phyloP scores from a whole-genome alignment of 1,284 basidiomycete species.

The Hemileccinum hortonii region DNA sequence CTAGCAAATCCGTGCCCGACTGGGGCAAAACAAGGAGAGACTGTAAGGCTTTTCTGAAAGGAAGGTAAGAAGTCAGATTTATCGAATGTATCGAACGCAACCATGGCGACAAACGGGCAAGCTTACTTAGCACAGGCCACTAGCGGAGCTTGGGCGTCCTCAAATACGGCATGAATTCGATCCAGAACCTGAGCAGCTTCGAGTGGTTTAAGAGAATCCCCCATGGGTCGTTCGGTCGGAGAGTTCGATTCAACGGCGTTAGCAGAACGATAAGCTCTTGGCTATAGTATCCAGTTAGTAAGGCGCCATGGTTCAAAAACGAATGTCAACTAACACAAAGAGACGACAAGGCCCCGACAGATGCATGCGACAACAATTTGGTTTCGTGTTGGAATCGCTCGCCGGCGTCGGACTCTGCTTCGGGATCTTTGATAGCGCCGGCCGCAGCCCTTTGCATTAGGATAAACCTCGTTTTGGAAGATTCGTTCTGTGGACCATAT shows the following conservation, averaged over 20 bases:
- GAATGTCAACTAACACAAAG: slow-evolving; percentile 65
- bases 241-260: slow-evolving; percentile 55
- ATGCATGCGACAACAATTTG: slow-evolving; percentile 70
- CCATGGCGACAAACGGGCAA: neutral
- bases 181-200: slow-evolving; percentile 56
- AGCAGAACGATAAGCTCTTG: slow-evolving; percentile 71
- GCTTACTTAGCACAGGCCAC: slow-evolving; percentile 64
- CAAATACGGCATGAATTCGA: slow-evolving; percentile 64
- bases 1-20: slow-evolving; percentile 61
- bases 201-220: slow-evolving; percentile 54
- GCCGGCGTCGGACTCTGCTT: slow-evolving; percentile 51
- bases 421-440: slow-evolving; percentile 47
- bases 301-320: neutral
- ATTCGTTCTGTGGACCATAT: slow-evolving; percentile 74
- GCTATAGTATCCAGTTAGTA: slow-evolving; percentile 39
- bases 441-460: slow-evolving; percentile 74
- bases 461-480: slow-evolving; percentile 71
- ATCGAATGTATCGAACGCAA: slow-evolving; percentile 18
- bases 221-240: slow-evolving; percentile 53
- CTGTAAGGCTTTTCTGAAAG: slow-evolving; percentile 70
- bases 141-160: slow-evolving; percentile 52
- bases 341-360: slow-evolving; percentile 81
- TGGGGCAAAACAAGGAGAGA: slow-evolving; percentile 67
- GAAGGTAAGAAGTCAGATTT: neutral
- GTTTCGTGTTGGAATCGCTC: slow-evolving; percentile 77